These are phyloP conservation scores for Xylaria acuta DNA, from an alignment of 495 filamentous ascomycete genomes.

Conservation along the genomic window DNA sequence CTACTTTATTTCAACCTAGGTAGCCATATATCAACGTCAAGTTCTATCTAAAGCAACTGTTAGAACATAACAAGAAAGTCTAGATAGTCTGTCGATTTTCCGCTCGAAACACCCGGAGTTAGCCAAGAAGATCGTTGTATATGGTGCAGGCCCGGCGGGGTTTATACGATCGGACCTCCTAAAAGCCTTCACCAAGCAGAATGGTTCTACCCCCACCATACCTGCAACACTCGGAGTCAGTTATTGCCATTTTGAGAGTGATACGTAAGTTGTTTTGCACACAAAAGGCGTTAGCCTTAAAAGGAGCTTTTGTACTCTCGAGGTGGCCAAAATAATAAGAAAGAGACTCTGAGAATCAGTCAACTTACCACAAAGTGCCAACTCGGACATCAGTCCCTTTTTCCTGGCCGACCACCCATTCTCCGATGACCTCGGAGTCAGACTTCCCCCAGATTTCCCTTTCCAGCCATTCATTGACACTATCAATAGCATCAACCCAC, in stretches of 20 bases:
- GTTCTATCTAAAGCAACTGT: neutral
- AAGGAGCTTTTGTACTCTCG: neutral
- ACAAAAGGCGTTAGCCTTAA: neutral
- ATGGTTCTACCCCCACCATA: conserved; percentile 79
- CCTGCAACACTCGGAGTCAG: conserved; percentile 8
- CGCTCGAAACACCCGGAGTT: neutral
- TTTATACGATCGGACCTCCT: conserved; percentile 10
- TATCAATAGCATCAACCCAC: conserved; percentile 72
- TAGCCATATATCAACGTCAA: neutral
- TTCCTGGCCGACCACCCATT: conserved; percentile 82
- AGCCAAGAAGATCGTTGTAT: neutral
- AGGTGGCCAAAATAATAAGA: neutral
- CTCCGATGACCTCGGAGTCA: conserved; percentile 47
- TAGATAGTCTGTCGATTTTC: neutral
- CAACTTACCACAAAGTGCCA: conserved; percentile 68
- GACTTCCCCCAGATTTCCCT: conserved; percentile 68
- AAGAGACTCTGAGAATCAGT: neutral
- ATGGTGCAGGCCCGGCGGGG: neutral
- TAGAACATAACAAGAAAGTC: neutral
- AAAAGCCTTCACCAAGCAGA: conserved; percentile 67
- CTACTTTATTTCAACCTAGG: neutral
- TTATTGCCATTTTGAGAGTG: neutral
- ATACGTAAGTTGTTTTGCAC: neutral
- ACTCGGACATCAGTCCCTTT: conserved; percentile 71
- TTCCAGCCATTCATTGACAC: conserved; percentile 75